Conservation (phyloP, 257 asterid genomes). For the Jasminum sambac region DNA sequence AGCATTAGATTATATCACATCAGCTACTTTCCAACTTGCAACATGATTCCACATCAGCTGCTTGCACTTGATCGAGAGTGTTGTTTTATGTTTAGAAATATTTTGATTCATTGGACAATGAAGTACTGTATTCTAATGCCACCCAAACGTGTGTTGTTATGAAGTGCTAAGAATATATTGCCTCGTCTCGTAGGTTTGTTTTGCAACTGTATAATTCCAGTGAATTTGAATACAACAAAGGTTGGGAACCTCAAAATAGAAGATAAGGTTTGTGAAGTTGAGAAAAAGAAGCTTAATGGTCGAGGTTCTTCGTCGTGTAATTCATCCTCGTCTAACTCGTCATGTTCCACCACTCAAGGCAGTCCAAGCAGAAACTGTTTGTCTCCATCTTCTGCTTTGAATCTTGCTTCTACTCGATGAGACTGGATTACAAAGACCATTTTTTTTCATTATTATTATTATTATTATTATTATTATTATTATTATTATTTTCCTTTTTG, state of each 20-base stretch:
- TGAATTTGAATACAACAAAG: slow-evolving; percentile 56
- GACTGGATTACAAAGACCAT: slow-evolving; percentile 16
- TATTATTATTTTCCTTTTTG: neutral
- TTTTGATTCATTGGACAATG: neutral
- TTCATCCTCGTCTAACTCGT: slow-evolving; percentile 36
- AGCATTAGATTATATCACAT: too few species aligned
- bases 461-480: too few species aligned
- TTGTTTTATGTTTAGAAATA: neutral
- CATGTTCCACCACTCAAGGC: slow-evolving; percentile 28
- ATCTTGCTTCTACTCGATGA: slow-evolving; percentile 24
- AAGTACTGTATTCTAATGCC: neutral
- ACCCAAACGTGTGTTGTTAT: neutral
- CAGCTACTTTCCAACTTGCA: too few species aligned
- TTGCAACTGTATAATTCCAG: slow-evolving; percentile 77
- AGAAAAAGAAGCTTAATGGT: slow-evolving; percentile 52
- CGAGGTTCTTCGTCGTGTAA: slow-evolving; percentile 38
- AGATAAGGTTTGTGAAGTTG: slow-evolving; percentile 54
- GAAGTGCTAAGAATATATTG: neutral
- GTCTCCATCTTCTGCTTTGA: slow-evolving; percentile 40
- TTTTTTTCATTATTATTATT: too few species aligned
- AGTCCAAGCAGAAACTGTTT: slow-evolving; percentile 30
- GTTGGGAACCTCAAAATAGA: slow-evolving; percentile 59
- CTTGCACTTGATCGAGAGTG: too few species aligned
- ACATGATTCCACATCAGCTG: too few species aligned
- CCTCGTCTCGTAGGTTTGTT: slow-evolving; percentile 44